Evolutionary conservation across 2,329 filamentous ascomycete genomes (phyloP), one percentile per base, ranked within the genome.

Genomic region (Colletotrichum somersetense): DNA sequence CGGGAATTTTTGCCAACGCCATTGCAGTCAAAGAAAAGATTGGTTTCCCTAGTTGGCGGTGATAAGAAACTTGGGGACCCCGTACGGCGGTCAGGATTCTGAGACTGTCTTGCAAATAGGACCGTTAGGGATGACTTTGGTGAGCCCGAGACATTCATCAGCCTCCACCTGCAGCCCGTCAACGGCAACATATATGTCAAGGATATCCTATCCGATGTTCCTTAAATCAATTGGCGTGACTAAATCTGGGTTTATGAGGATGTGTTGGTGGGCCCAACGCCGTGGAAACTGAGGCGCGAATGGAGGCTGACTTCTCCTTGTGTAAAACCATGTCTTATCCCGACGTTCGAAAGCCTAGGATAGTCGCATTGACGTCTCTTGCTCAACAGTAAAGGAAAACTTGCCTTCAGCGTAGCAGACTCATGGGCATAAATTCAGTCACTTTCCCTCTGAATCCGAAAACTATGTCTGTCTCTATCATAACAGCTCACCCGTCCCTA

Each of bases 81-180:
- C 33, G 30, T 18, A 7, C 1, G n/a, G 12, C n/a, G 3, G n/a
- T 26, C 35, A 18, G 2, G 1, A 18, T 10, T 8, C 12, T 26
- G 35, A 58, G 35, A 58, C 7, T 35, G 62, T 38, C 59, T 53
- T 20, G 38, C 48, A 30, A 35, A 12, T 44, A 64, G 50, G 40
- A 23, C 62, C 62, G 62, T 64, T 64, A 53, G 50, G 50, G 26
- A 64, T 46, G 62, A 64, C 50, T 26, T 18, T 44, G 20, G 50
- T 23, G 62, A 38, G 10, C 11, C 62, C 26, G n/a, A 64, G 26
- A 56, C 62, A 44, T 55, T 40, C 35, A 18, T 35, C 48, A 46
- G 50, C 62, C 62, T 46, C 50, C 50, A 48, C 38, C 30, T 23
- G 26, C 23, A 18, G 50, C 14, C 48, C 20, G 26, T 26, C 38